Conservation (phyloP, 345 rosid species). For the Hibiscus syriacus region DNA sequence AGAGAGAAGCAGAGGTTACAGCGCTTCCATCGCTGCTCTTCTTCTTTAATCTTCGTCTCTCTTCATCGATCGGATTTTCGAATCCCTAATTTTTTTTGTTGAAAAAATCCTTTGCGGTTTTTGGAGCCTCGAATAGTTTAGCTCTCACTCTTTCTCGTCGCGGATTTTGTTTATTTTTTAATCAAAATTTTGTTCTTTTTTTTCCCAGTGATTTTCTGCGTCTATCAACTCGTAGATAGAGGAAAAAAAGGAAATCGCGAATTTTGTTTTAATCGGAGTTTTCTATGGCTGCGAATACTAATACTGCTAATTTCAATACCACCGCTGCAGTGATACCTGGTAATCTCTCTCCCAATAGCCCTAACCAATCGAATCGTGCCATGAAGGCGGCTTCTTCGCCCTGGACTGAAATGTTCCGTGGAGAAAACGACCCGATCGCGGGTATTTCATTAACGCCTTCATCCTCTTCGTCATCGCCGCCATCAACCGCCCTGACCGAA, state of each 20-base stretch:
- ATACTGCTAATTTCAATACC: slow-evolving; percentile 5
- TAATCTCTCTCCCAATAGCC: slow-evolving; percentile 14
- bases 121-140: too few relatives aligned
- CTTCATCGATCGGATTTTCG: too few relatives aligned
- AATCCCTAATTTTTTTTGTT: too few relatives aligned
- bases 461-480: slow-evolving; percentile 17
- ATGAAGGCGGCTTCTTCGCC: too few relatives aligned
- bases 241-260: background rate
- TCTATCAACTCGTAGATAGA: slow-evolving; percentile 1
- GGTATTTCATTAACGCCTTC: too few relatives aligned
- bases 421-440: slow-evolving; percentile 26
- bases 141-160: background rate
- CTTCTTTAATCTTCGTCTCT: background rate
- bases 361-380: too few relatives aligned
- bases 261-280: background rate
- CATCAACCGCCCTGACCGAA: slow-evolving; percentile 14
- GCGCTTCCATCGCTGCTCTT: slow-evolving; percentile 8
- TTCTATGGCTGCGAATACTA: slow-evolving; percentile 4
- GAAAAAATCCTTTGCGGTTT: too few relatives aligned
- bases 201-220: background rate
- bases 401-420: slow-evolving; percentile 44
- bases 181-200: background rate
- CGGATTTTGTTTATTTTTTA: background rate
- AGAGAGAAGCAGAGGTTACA: slow-evolving; percentile 1
- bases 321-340: background rate